Evolutionary conservation across 306 rosid species (phyloP).

Genomic region (Purshia tridentata): DNA sequence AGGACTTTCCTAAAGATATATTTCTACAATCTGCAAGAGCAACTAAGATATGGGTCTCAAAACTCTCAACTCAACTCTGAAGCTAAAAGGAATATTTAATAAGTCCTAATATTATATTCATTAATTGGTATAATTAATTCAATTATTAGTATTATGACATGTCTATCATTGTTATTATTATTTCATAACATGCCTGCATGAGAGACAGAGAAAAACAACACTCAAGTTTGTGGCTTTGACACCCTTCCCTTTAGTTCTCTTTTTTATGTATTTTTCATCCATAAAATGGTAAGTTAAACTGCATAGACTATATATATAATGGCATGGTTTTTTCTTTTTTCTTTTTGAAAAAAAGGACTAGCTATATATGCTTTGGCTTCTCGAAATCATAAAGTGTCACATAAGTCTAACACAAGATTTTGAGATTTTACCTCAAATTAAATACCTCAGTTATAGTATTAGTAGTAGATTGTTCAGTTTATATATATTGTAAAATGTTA

Average conservation of each 20-base stretch:
- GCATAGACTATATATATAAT: background rate
- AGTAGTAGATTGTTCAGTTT: too few relatives aligned
- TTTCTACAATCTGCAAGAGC: conserved; percentile 20
- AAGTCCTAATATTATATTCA: background rate
- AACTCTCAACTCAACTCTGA: too few relatives aligned
- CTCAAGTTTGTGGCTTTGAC: conserved; percentile 12
- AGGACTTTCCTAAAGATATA: conserved; percentile 29
- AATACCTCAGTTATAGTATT: too few relatives aligned
- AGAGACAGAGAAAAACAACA: conserved; percentile 40
- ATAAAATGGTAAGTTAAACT: background rate
- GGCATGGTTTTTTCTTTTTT: background rate
- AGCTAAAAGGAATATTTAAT: conserved; percentile 16
- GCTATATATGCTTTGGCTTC: conserved; percentile 9
- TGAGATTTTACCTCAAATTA: too few relatives aligned
- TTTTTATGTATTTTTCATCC: background rate
- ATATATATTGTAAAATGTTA: too few relatives aligned
- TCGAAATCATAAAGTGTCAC: background rate
- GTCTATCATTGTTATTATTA: conserved; percentile 37
- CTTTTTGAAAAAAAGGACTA: background rate
- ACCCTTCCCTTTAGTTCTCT: background rate
- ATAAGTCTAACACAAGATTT: too few relatives aligned
- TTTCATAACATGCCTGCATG: conserved; percentile 72
- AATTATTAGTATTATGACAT: conserved; percentile 38
- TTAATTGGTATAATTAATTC: conserved; percentile 17
- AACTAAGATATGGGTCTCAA: conserved; percentile 4